A percentile compares a stretch with the other conserved stretches of the same genome.
These are phyloP conservation scores for Hansenula anomala DNA, from an alignment of 1,139 yeast species.

Conservation along the genomic window DNA sequence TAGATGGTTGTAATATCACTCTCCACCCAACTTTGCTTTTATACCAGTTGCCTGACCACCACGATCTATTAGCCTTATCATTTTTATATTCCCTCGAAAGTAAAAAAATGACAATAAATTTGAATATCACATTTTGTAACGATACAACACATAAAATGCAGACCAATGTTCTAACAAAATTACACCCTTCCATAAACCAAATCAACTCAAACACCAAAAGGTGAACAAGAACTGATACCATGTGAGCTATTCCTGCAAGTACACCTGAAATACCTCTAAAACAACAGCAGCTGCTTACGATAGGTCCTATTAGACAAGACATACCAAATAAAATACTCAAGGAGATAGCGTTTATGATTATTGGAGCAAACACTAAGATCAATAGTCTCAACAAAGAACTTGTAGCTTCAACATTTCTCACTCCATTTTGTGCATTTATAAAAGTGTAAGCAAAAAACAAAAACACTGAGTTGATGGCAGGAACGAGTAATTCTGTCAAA, in stretches of 20 bases:
- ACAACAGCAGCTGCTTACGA: conserved; percentile 35
- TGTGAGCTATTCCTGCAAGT: conserved; percentile 50
- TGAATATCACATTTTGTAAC: conserved; percentile 50
- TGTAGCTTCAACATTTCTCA: conserved; percentile 38
- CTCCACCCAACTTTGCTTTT: conserved; percentile 55
- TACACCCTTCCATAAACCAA: conserved; percentile 63
- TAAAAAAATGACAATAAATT: conserved; percentile 38
- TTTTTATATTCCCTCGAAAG: conserved; percentile 58
- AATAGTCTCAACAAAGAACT: conserved; percentile 51
- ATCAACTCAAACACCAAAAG: conserved; percentile 53
- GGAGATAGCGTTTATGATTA: conserved; percentile 40
- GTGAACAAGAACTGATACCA: conserved; percentile 46
- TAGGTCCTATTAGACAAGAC: conserved; percentile 45
- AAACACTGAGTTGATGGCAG: conserved; percentile 37
- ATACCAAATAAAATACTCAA: conserved; percentile 40
- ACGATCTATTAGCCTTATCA: conserved; percentile 56
- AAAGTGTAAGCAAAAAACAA: conserved; percentile 60
- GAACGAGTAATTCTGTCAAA: conserved; percentile 47
- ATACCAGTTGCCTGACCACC: conserved; percentile 89
- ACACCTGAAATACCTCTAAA: conserved; percentile 28
- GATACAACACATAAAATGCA: conserved; percentile 53
- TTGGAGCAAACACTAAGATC: conserved; percentile 49
- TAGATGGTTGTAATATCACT: conserved; percentile 55
- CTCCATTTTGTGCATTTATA: conserved; percentile 69
- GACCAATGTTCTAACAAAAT: conserved; percentile 49